phyloP scores from a whole-genome alignment of 371 early-diverging fungal species.

The Mortierella sp. region DNA sequence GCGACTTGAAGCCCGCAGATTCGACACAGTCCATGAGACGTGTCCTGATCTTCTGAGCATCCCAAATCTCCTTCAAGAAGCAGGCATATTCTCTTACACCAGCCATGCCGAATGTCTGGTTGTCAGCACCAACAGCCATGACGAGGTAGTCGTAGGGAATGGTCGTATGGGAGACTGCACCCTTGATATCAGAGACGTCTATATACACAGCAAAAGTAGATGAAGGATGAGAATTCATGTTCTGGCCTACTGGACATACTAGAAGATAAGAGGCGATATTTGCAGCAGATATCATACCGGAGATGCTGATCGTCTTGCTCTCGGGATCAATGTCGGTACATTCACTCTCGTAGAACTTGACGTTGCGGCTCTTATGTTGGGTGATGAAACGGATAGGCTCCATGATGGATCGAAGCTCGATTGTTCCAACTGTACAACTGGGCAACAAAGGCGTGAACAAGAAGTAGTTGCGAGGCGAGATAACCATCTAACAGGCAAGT shows the following conservation, averaged over 20 bases:
- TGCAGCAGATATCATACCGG: slow-evolving; percentile 57
- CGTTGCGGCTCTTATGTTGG: slow-evolving; percentile 85
- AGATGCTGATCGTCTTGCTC: slow-evolving; percentile 77
- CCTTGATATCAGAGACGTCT: slow-evolving; percentile 82
- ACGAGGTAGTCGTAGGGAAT: slow-evolving; percentile 91
- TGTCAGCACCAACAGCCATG: slow-evolving; percentile 89
- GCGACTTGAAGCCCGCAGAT: slow-evolving; percentile 87
- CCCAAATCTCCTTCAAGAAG: slow-evolving; percentile 90
- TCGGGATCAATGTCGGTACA: slow-evolving; percentile 86
- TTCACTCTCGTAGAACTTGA: slow-evolving; percentile 88
- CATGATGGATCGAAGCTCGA: slow-evolving; percentile 87
- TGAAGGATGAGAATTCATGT: neutral
- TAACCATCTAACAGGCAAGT: slow-evolving; percentile 62
- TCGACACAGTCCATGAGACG: slow-evolving; percentile 91
- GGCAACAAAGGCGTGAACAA: slow-evolving; percentile 94
- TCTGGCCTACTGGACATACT: too few species aligned
- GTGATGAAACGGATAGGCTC: slow-evolving; percentile 89
- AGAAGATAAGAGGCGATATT: neutral
- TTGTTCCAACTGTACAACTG: slow-evolving; percentile 86
- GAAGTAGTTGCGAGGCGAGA: slow-evolving; percentile 93
- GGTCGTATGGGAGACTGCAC: slow-evolving; percentile 63
- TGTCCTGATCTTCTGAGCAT: slow-evolving; percentile 90
- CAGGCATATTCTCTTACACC: slow-evolving; percentile 89
- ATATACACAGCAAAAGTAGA: too few species aligned
- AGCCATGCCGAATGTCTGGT: slow-evolving; percentile 90